Base-by-base conservation (phyloP, 208 protist species). In the Trypanosomatidae sp. region DNA sequence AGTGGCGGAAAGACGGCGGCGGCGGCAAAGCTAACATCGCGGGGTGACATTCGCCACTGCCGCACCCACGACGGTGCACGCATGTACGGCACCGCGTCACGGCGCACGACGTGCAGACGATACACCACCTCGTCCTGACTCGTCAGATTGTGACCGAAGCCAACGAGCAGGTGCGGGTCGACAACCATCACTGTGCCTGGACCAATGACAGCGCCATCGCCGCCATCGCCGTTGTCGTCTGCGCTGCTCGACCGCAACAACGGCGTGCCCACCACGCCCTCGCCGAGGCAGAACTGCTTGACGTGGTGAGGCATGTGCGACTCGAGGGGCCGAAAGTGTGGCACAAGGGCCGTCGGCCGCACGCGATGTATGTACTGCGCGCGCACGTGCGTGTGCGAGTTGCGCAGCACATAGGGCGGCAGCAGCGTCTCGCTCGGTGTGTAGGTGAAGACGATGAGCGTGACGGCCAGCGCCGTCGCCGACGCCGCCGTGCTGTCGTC, bases 131-230 rank as follows among this genome's bases (percentile, higher is more conserved):
- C 66, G 18, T 23, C 53, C 25, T 69, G 24, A 0, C 45, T 21
- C 1, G 76, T 81, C 22, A 82, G 48, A 55, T 92, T 88, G 10
- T 59, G 28, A 1, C 79, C 75, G 38, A 89, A 78, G 1, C 49
- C 84, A 66, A 87, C 72, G 66, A 92, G 67, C 38, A 92, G 43
- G 46, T 86, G 74, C 8, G 84, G 84, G 37, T 92, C 76, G 6
- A 86, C 43, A 32, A 81, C 66, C 45, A 89, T 65, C 44, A 89
- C 73, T 3, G 71, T 62, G 10, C 84, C 84, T 8, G 68, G 62
- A 2, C 35, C 47, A 35, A 86, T 72, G 11, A 13, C 7, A 28
- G 53, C 53, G 21, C 18, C 33, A 26, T 4, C 52, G 25, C 22
- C 19, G 10, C 19, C 24, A 27, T 22, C 6, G 23, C 21, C 22